Evolutionary conservation across 768 basidiomycete species (phyloP).

Genomic region (Termitomyces heimii): DNA sequence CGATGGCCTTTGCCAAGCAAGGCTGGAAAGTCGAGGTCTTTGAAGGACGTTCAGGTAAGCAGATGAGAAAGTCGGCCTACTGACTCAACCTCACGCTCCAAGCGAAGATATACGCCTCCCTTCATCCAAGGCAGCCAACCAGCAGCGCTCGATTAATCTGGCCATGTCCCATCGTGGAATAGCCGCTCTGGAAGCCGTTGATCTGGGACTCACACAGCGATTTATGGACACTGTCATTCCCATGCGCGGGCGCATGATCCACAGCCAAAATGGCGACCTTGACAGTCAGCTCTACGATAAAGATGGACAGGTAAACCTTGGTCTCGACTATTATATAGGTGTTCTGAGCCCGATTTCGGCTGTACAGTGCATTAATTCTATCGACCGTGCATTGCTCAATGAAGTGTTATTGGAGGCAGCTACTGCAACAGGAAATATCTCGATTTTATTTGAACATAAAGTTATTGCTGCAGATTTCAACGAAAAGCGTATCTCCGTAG

Average conservation of each 20-base stretch:
- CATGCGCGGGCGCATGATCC: constrained; percentile 96
- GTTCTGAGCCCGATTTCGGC: constrained; percentile 17
- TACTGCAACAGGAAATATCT: constrained; percentile 54
- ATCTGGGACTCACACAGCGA: constrained; percentile 59
- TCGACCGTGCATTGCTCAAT: constrained; percentile 85
- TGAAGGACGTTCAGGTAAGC: constrained; percentile 70
- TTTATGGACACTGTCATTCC: constrained; percentile 82
- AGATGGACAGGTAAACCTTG: constrained; percentile 65
- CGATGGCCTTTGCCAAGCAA: constrained; percentile 76
- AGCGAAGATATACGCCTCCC: constrained; percentile 66
- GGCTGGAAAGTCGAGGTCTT: constrained; percentile 83
- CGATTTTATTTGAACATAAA: constrained; percentile 77
- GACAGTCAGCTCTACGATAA: constrained; percentile 88
- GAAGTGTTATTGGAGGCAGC: constrained; percentile 78
- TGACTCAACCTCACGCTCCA: not conserved
- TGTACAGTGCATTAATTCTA: constrained; percentile 85
- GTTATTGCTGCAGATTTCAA: constrained; percentile 75
- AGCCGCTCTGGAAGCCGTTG: constrained; percentile 77
- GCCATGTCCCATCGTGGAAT: constrained; percentile 94
- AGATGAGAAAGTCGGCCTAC: not conserved
- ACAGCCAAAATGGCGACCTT: constrained; percentile 61
- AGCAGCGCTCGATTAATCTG: constrained; percentile 91
- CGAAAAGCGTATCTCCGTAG: constrained; percentile 46
- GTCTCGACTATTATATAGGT: constrained; percentile 6
- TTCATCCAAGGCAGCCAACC: constrained; percentile 55